Base-by-base conservation (phyloP, 2,329 filamentous ascomycete species). In the Cercospora sojina region DNA sequence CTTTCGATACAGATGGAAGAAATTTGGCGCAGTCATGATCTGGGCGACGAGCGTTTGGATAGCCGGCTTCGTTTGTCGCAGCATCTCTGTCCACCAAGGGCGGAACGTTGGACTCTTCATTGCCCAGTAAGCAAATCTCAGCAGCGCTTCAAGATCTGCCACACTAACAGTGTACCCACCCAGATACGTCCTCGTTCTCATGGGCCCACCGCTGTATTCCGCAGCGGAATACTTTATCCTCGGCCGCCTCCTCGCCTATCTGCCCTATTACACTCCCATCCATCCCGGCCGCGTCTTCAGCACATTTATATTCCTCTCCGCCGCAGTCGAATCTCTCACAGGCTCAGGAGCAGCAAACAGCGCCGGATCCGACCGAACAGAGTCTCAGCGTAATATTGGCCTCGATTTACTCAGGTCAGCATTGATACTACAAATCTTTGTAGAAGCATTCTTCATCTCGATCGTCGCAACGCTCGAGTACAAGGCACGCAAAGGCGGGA, bases 171-270 rank as follows among this genome's bases (percentile, higher is more conserved):
- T 49, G 31, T 10, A 41, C 31, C 5, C 27, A n/a, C 5, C 5
- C 18, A 62, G 59, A 62, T 62, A 62, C 20, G 77, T 81, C 0
- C 74, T 82, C 6, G 76, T 80, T 38, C 74, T 80, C 13, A 74
- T 81, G 64, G 72, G 85, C 2, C 88, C 88, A 0, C 79, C 90
- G 3, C 84, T 88, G 47, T 80, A 71, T 59, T 86, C 87, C 61
- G 80, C 87, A 3, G 82, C 85, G 64, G 88, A 89, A 72, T 89
- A 89, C 75, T 83, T 87, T 70, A 82, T 88, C 64, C 83, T 90
- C 25, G 84, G 84, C 2, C 83, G 86, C 3, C 80, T 87, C 12
- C 80, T 90, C 20, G 85, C 85, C 74, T 90, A 89, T 75, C 80
- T 87, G 2, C 87, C 87, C 0, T 86, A 88, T 72, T 81, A 85